Evolutionary conservation across 176 grass and related monocot genomes (phyloP), one percentile per base, ranked within the genome.

Genomic region (Rhynchospora pubera): DNA sequence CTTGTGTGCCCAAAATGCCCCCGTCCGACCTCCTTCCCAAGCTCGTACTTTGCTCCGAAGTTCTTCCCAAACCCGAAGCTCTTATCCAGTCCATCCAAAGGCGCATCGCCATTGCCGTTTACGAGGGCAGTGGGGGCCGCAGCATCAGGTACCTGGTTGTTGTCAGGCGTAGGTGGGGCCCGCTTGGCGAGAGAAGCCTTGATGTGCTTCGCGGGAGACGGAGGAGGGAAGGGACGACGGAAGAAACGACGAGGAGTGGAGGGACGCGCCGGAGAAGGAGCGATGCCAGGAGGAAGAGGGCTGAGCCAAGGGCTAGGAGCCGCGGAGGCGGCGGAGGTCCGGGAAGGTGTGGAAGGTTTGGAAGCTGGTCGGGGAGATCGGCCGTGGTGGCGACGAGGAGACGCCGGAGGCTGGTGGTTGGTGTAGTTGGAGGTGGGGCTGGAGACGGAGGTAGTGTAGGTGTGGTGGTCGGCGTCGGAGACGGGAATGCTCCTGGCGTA

Each of bases 1-100:
- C 92, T 95, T 48, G 97, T 99, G 83, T 99, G 91, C 16, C 93
- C 91, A 82, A 99, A 99, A 87, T 99, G 97, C 28, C 96, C 97
- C 46, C 89, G 89, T 5, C 97, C 97, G 55, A 99, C 89, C 85
- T 99, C 97, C 86, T 93, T 95, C 5, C 93, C 93, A n/a, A 99
- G 81, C 89, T 99, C 97, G 83, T 96, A 99, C 87, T 91, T 96
- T 16, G 85, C 87, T 50, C 84, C 89, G 57, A 99, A 93, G 83
- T 89, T 85, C 73, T 84, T 87, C 84, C 90, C 97, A 78, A 91
- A 99, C 82, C 97, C 97, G 87, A 99, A 99, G 86, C 82, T 93
- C 91, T 93, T 96, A 82, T 99, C 93, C 76, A 99, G 89, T 58
- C 84, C 87, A 77, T 84, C 63, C 62, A 88, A 89, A 46, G 39